Percentiles rank a stretch among this genome's conserved stretches.
Evolutionary conservation across 2,329 filamentous ascomycete genomes (phyloP).

Genomic region (Fusarium burgessii): DNA sequence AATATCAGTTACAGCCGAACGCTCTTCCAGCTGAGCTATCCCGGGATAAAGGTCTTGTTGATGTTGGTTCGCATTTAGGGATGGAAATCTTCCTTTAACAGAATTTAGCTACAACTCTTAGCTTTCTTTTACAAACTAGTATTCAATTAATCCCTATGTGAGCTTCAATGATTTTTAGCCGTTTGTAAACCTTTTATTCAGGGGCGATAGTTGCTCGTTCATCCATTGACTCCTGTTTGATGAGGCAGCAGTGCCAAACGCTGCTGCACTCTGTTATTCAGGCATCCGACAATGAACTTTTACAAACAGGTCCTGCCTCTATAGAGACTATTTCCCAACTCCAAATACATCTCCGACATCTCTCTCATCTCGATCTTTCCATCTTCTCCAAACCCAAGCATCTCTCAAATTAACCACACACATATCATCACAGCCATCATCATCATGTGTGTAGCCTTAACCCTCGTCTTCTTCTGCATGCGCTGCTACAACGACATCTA

Average conservation of each 20-base stretch:
- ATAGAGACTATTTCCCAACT: rapidly evolving
- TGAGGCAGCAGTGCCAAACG: neutral
- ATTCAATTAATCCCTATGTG: rapidly evolving
- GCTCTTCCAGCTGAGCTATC: too few relatives aligned
- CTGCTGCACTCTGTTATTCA: neutral
- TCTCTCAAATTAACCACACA: neutral
- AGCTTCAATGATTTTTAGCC: too few relatives aligned
- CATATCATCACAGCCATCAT: neutral
- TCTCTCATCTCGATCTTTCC: rapidly evolving
- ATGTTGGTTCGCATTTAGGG: too few relatives aligned
- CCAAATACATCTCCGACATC: neutral
- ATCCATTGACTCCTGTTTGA: rapidly evolving
- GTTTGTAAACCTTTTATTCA: rapidly evolving
- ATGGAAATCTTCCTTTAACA: neutral
- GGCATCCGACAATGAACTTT: neutral
- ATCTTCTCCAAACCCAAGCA: neutral
- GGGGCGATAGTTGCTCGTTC: rapidly evolving
- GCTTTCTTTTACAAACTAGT: rapidly evolving
- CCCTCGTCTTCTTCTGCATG: neutral
- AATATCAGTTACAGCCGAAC: too few relatives aligned
- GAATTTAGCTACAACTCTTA: neutral
- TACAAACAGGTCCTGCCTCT: rapidly evolving
- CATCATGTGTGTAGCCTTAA: neutral
- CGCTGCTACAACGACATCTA: constrained; percentile 5
- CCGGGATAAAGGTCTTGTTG: too few relatives aligned